Evolutionary conservation across 2,329 filamentous ascomycete genomes (phyloP).

Genomic region (Drechslerella coelobrocha): DNA sequence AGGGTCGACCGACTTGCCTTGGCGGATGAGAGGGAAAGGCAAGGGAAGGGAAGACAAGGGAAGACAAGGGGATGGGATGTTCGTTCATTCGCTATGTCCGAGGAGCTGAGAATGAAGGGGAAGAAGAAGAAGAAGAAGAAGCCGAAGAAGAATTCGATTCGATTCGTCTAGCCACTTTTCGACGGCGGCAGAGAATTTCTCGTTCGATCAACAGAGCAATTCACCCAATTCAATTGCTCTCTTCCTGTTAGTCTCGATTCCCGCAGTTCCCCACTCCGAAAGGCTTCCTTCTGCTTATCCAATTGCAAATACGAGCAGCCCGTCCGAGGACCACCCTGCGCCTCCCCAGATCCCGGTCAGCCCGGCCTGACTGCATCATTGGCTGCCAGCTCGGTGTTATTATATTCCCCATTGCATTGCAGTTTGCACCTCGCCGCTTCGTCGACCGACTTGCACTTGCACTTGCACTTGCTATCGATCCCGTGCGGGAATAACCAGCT

Average conservation of each 20-base stretch:
- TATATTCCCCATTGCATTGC: not conserved
- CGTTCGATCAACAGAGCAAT: not conserved
- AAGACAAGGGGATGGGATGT: no score
- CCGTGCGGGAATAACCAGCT: constrained; percentile 17
- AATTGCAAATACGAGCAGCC: not conserved
- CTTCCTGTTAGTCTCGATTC: not conserved
- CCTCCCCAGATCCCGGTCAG: not conserved
- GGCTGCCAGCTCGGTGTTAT: not conserved
- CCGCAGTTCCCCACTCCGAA: not conserved
- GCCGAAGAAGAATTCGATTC: not conserved
- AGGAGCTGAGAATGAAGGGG: no score
- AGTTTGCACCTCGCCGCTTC: not conserved
- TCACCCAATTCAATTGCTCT: not conserved
- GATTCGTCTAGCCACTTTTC: not conserved
- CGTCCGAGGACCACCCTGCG: not conserved
- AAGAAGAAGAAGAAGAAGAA: not conserved
- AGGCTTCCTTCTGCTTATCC: no score
- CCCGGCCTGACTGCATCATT: not conserved
- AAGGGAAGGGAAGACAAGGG: no score
- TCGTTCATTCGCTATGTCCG: no score
- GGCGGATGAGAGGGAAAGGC: no score
- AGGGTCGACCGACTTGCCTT: no score
- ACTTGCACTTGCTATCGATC: constrained; percentile 6
- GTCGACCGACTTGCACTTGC: no score
- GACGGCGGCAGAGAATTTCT: no score